Percentiles rank a stretch among this genome's conserved stretches.
These are phyloP conservation scores for Vigna hirtella DNA, from an alignment of 306 rosid species.

Conservation along the genomic window DNA sequence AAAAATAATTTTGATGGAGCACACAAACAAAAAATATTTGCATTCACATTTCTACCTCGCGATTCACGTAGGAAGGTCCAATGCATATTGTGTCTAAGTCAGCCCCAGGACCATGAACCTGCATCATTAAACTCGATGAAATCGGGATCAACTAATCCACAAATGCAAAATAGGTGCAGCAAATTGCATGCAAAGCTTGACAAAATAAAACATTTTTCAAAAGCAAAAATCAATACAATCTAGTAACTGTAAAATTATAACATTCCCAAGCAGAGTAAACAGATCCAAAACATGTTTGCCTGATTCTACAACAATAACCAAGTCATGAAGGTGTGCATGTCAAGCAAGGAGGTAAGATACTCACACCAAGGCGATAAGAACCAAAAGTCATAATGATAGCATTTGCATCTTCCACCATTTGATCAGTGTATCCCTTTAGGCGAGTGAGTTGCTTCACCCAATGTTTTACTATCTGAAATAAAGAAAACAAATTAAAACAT, in stretches of 20 bases:
- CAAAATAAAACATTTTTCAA: neutral
- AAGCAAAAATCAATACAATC: neutral
- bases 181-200: neutral
- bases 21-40: neutral
- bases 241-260: neutral
- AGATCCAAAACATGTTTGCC: neutral
- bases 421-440: conserved; percentile 84
- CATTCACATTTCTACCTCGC: conserved; percentile 59
- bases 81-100: conserved; percentile 88
- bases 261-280: neutral
- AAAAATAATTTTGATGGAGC: neutral
- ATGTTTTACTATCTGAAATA: conserved; percentile 68
- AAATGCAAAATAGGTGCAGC: neutral
- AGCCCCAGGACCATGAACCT: conserved; percentile 95
- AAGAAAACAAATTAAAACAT: conserved; percentile 28
- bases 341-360: conserved; percentile 33
- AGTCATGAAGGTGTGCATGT: neutral
- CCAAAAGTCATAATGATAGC: conserved; percentile 66
- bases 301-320: conserved; percentile 12
- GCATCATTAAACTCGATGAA: neutral
- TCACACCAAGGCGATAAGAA: conserved; percentile 82
- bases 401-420: conserved; percentile 95
- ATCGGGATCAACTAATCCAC: neutral
- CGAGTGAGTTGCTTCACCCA: conserved; percentile 90
- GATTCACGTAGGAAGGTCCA: conserved; percentile 84